A percentile compares a stretch with the other conserved stretches of the same genome.
Conservation (phyloP, 2,329 filamentous ascomycete genomes). For the Rugonectria rugulosa region DNA sequence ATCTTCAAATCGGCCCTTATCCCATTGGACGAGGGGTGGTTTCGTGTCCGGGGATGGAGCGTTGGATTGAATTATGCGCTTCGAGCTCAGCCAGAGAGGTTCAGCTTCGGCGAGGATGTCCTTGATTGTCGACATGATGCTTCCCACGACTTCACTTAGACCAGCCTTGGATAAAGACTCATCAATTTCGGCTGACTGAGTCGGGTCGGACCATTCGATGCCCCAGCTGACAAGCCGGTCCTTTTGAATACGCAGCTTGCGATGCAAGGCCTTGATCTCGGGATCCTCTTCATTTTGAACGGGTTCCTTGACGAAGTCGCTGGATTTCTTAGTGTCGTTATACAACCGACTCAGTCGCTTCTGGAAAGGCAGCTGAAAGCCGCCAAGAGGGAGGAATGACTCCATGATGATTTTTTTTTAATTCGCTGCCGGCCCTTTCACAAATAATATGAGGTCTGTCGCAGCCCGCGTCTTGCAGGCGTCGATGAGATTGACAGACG, state of each 20-base stretch:
- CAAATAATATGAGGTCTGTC: neutral
- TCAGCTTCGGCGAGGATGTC: constrained; percentile 81
- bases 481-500: constrained; percentile 11
- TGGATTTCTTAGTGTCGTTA: constrained; percentile 81
- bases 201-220: constrained; percentile 80
- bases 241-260: constrained; percentile 81
- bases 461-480: neutral
- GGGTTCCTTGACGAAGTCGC: constrained; percentile 73
- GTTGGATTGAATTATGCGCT: constrained; percentile 50
- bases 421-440: neutral
- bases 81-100: constrained; percentile 71
- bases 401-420: constrained; percentile 50
- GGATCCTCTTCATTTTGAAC: constrained; percentile 70
- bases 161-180: constrained; percentile 76
- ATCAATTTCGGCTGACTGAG: constrained; percentile 73
- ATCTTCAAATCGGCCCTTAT: constrained; percentile 78
- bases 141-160: constrained; percentile 77
- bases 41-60: constrained; percentile 61
- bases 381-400: constrained; percentile 58
- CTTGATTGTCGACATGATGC: constrained; percentile 82
- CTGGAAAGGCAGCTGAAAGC: constrained; percentile 65
- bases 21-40: constrained; percentile 66
- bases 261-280: constrained; percentile 75
- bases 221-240: constrained; percentile 82
- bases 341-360: constrained; percentile 75